Conservation (phyloP, 805 yeast genomes). For the Candida golubevii region DNA sequence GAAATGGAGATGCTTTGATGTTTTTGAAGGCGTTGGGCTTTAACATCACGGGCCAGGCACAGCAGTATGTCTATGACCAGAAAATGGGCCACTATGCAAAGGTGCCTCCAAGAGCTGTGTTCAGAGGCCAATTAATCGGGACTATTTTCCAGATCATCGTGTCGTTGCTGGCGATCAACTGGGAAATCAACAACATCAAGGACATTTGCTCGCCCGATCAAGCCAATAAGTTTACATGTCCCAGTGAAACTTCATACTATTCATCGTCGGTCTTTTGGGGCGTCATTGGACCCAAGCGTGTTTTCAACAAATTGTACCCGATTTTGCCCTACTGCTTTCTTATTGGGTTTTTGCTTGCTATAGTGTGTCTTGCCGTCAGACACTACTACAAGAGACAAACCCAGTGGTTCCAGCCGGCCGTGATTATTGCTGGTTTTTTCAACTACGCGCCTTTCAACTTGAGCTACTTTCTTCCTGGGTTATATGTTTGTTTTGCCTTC, state of each 20-base stretch:
- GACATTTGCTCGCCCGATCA: constrained; percentile 30
- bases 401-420: constrained; percentile 31
- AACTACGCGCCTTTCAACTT: constrained; percentile 54
- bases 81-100: constrained; percentile 43
- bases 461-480: constrained; percentile 11
- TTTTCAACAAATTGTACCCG: constrained; percentile 13
- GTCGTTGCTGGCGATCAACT: constrained; percentile 36
- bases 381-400: constrained; percentile 36
- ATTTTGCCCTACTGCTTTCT: constrained; percentile 30
- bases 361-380: constrained; percentile 34
- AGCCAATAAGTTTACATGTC: constrained; percentile 32
- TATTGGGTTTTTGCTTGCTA: constrained; percentile 33
- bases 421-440: constrained; percentile 45
- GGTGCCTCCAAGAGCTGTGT: constrained; percentile 35
- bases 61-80: constrained; percentile 44
- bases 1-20: constrained; percentile 46
- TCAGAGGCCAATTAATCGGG: constrained; percentile 40
- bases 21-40: constrained; percentile 45
- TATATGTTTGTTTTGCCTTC: constrained; percentile 27
- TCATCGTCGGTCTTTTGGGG: constrained; percentile 43
- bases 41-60: constrained; percentile 45
- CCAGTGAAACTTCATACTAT: constrained; percentile 36
- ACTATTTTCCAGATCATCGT: constrained; percentile 38
- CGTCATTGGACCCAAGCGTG: constrained; percentile 30
- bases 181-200: constrained; percentile 35